Evolutionary conservation across 495 filamentous ascomycete genomes (phyloP), one percentile per base, ranked within the genome.

Genomic region (Talaromyces nanjingensis): DNA sequence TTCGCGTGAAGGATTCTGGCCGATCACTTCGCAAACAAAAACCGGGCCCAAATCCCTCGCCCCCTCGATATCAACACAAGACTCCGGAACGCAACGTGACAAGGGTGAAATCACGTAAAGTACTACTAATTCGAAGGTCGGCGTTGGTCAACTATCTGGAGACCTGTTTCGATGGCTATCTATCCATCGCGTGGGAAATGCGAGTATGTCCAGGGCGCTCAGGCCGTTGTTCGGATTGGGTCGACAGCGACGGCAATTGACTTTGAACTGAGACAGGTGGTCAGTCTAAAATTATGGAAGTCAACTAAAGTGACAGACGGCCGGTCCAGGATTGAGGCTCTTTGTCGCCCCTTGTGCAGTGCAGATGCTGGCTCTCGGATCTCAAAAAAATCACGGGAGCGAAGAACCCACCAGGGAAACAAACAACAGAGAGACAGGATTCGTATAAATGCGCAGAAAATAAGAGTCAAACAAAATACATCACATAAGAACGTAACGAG

Each of bases 81-180:
- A 49, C 45, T 9, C 45, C 52, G 52, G 11, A 29, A 55, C 52
- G 49, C 6, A 54, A 25, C 49, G 52, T 29, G 52, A 29, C 52
- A 14, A 20, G 5, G 52, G 12, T 24, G 2, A 27, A 7, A 29
- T 55, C 52, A 55, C 52, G 24, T 29, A 16, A 14, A 20, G 12
- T 27, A 9, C 4, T 14, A 29, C 27, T 24, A 27, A 55, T 12
- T 55, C 52, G n/a, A 4, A 55, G 22, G 52, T 55, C 52, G 25
- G 24, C 52, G 25, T 55, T 55, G 52, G 52, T 55, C 52, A 55
- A 55, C 52, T 55, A 55, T 55, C 52, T 29, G 52, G 45, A 54
- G 52, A 55, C 52, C 52, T 29, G 12, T 4, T 55, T 55, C 52
- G 14, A 14, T 55, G 52, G 14, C 52, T 55, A 55, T 55, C 22